phyloP scores from a whole-genome alignment of 148 eudicot species.

The Rhododendron henanense region DNA sequence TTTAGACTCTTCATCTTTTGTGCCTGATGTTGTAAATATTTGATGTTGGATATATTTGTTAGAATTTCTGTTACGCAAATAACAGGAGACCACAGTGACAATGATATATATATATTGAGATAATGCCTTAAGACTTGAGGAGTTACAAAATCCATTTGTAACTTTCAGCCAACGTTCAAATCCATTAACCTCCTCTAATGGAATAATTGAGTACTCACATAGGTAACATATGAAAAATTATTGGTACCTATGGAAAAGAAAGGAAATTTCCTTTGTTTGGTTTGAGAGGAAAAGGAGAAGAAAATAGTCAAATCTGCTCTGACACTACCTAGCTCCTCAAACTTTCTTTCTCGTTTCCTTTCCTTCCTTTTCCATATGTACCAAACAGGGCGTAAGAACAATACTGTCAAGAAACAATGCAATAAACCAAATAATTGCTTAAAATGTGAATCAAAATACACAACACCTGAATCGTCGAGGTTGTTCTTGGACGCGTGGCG shows the following conservation, averaged over 20 bases:
- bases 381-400: too few relatives aligned
- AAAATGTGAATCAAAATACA: not conserved
- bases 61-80: not conserved
- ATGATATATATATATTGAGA: not conserved
- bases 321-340: too few relatives aligned
- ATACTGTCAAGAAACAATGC: not conserved
- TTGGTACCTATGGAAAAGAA: not conserved
- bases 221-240: too few relatives aligned
- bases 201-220: not conserved
- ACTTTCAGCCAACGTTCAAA: not conserved
- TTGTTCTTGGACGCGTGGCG: constrained; percentile 18
- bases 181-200: not conserved
- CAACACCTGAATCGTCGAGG: constrained; percentile 4
- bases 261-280: not conserved
- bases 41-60: not conserved
- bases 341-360: not conserved
- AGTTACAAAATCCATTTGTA: not conserved
- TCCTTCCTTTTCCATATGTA: too few relatives aligned
- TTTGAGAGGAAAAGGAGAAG: too few relatives aligned
- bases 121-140: not conserved
- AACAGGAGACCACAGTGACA: not conserved
- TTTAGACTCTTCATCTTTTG: constrained; percentile 10
- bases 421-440: not conserved
- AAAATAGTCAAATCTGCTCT: too few relatives aligned
- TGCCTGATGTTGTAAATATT: not conserved